Evolutionary conservation across 306 rosid species (phyloP).

Genomic region (Geum urbanum): DNA sequence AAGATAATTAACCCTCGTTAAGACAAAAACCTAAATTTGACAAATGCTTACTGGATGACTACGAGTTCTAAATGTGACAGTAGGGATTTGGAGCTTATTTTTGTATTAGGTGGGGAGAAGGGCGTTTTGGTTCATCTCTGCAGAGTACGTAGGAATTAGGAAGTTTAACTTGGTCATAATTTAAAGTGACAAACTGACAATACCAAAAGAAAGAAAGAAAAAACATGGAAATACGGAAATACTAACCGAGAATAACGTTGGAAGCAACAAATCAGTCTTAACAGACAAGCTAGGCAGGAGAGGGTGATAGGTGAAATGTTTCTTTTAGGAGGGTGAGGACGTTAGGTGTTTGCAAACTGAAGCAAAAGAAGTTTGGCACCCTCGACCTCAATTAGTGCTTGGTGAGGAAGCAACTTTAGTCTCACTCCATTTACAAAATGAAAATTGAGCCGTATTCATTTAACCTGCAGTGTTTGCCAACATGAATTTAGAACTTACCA

Average conservation of each 20-base stretch:
- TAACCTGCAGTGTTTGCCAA: background rate
- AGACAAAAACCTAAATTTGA: too few relatives aligned
- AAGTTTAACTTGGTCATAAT: background rate
- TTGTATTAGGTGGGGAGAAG: too few relatives aligned
- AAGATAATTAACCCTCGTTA: too few relatives aligned
- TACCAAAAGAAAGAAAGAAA: background rate
- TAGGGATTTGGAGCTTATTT: too few relatives aligned
- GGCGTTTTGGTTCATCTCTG: too few relatives aligned
- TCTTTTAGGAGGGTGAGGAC: conserved; percentile 23
- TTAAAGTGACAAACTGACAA: background rate
- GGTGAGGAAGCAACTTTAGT: conserved; percentile 51
- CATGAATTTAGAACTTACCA: background rate
- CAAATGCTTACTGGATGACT: too few relatives aligned
- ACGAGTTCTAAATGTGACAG: too few relatives aligned
- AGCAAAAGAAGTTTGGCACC: conserved; percentile 52
- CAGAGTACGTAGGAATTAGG: background rate
- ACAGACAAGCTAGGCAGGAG: conserved; percentile 54
- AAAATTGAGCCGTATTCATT: background rate
- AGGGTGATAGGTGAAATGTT: conserved; percentile 40
- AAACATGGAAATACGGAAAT: background rate
- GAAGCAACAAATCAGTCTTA: conserved; percentile 28
- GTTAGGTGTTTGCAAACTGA: conserved; percentile 45
- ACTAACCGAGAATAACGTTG: background rate
- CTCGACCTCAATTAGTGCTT: conserved; percentile 53
- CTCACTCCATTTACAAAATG: conserved; percentile 41